A percentile compares a stretch with the other conserved stretches of the same genome.
phyloP scores from a whole-genome alignment of 2,329 filamentous ascomycete species.

The Aspergillus quadricinctus region DNA sequence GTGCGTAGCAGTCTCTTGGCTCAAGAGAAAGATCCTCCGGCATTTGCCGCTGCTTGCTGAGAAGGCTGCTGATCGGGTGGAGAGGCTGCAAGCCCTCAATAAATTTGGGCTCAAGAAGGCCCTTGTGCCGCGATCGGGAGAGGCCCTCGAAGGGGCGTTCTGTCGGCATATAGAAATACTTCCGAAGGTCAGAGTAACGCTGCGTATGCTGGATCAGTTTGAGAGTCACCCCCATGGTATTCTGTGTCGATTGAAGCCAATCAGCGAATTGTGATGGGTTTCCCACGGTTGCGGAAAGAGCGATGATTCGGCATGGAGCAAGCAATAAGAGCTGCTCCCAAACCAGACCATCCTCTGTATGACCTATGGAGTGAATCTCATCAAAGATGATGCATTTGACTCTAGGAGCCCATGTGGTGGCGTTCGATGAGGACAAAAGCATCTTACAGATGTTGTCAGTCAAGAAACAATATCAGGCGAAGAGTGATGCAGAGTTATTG shows the following conservation, averaged over 20 bases:
- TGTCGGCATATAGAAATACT: constrained; percentile 61
- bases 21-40: constrained; percentile 67
- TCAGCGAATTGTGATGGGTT: constrained; percentile 66
- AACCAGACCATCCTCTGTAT: constrained; percentile 69
- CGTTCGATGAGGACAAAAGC: constrained; percentile 63
- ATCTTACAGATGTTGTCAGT: constrained; percentile 39
- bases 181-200: constrained; percentile 73
- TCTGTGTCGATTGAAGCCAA: constrained; percentile 65
- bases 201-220: constrained; percentile 65
- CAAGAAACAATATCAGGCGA: neutral
- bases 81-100: constrained; percentile 54
- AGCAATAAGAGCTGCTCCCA: constrained; percentile 76
- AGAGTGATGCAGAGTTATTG: neutral
- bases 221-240: constrained; percentile 58
- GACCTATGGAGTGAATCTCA: constrained; percentile 75
- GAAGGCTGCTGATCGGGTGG: constrained; percentile 62
- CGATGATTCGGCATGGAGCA: constrained; percentile 72
- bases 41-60: constrained; percentile 58
- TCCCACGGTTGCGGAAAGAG: constrained; percentile 73
- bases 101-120: constrained; percentile 45
- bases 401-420: constrained; percentile 61
- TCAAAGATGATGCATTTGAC: constrained; percentile 77
- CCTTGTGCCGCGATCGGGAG: constrained; percentile 17
- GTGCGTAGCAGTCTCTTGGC: constrained; percentile 62
- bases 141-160: constrained; percentile 50